Evolutionary conservation across 2,329 filamentous ascomycete genomes (phyloP), one percentile per base, ranked within the genome.

Genomic region (Blumeriella jaapii): DNA sequence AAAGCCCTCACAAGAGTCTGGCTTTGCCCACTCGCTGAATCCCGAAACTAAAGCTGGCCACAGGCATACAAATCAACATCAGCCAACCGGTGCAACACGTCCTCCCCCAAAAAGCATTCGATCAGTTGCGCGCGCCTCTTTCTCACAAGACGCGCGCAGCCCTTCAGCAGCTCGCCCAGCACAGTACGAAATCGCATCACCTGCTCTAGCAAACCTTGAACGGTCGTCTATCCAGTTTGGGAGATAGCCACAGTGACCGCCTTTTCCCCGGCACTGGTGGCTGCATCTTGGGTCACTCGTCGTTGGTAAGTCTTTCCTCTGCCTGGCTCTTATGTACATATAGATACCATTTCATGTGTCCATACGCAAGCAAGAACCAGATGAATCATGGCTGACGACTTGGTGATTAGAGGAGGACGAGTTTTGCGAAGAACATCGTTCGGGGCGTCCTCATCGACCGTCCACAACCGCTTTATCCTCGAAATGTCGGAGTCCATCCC

Each of bases 401-500:
- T 64, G 31, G 50, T 64, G 38, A 42, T 64, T 34, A 60, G 59
- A 48, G 56, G 57, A 48, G 57, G 59, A 23, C 57, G 60, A 46
- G 53, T 58, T 41, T 54, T 64, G 24, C 57, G 61, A 34, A 55
- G 52, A 47, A 52, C 62, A 13, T 62, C 60, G 19, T 62, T 62
- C 32, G 56, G 58, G 34, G 55, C 59, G 53, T 53, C 58, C 41
- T 55, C 58, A 29, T 53, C 55, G 31, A 48, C 49, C 33, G 53
- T 54, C 30, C 57, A 58, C 31, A 51, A 48, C 29, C 57, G 50
- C 29, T 59, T 58, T 10, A 52, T 61, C 29, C 50, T 54, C 49
- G 59, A 65, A 36, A 68, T 68, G 65, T 59, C 61, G 22, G 59
- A 63, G 36, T 55, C 59, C 16, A 55, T 58, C 37, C 46, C 60